Conservation (phyloP, 2,329 filamentous ascomycete species). For the Orbilia ellipsospora region DNA sequence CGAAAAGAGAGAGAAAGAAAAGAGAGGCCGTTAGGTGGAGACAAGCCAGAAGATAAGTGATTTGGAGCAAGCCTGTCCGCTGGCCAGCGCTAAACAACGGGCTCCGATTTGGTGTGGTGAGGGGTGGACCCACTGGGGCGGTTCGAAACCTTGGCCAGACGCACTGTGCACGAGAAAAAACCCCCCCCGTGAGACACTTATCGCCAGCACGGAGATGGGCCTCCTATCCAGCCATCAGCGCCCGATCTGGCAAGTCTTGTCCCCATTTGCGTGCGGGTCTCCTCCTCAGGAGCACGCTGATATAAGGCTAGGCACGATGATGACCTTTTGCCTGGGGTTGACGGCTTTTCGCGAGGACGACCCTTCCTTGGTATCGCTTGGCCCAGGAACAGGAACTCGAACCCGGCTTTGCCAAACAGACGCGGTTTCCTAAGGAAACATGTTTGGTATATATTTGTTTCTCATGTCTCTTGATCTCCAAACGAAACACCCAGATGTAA, state of each 20-base stretch:
- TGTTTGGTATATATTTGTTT: slow-evolving; percentile 51
- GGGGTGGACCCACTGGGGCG: slow-evolving; percentile 51
- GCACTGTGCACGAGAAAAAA: slow-evolving; percentile 45
- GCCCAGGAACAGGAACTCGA: slow-evolving; percentile 24
- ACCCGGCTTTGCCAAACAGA: slow-evolving; percentile 1
- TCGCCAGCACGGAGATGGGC: slow-evolving; percentile 6
- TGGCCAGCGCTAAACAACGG: slow-evolving; percentile 50
- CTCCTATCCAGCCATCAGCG: slow-evolving; percentile 1
- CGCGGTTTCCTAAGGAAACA: slow-evolving; percentile 22
- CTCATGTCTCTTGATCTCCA: slow-evolving; percentile 30
- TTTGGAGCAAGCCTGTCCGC: slow-evolving; percentile 42
- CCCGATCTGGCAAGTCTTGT: slow-evolving; percentile 26
- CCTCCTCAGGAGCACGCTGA: slow-evolving; percentile 16
- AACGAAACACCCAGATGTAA: slow-evolving; percentile 41
- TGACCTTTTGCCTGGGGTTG: slow-evolving; percentile 7
- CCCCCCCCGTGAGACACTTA: slow-evolving; percentile 40
- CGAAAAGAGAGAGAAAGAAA: slow-evolving; percentile 56
- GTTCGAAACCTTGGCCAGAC: slow-evolving; percentile 56
- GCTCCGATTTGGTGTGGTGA: slow-evolving; percentile 47
- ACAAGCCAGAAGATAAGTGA: slow-evolving; percentile 55
- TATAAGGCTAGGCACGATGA: slow-evolving; percentile 25
- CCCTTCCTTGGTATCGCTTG: slow-evolving; percentile 17
- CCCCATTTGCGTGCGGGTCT: slow-evolving; percentile 17
- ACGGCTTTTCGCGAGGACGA: not conserved
- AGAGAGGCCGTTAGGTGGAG: slow-evolving; percentile 42